Percentiles rank a stretch among this genome's conserved stretches.
Conservation (phyloP, 768 basidiomycete species). For the Russula sp. region DNA sequence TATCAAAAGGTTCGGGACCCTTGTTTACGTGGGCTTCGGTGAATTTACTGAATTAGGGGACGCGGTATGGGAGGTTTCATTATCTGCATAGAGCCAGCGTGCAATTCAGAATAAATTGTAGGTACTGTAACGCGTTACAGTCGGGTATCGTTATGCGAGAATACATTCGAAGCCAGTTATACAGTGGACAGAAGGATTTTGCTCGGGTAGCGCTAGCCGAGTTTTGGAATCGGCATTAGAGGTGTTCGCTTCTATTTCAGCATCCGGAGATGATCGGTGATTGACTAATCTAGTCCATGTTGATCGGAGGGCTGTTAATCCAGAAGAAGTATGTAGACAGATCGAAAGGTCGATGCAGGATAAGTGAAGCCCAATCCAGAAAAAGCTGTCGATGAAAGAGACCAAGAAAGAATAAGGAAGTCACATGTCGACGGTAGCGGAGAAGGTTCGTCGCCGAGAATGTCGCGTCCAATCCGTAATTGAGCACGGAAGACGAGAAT, state of each 20-base stretch:
- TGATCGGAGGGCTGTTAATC: not conserved
- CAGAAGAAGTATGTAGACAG: not conserved
- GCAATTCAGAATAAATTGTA: not conserved
- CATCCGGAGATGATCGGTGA: not conserved
- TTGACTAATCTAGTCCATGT: no score
- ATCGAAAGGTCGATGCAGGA: not conserved
- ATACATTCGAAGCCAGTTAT: not conserved
- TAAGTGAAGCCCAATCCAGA: not conserved
- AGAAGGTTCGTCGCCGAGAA: constrained; percentile 14
- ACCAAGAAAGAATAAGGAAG: not conserved
- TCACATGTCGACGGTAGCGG: constrained; percentile 18
- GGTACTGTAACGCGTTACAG: not conserved
- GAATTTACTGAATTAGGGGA: not conserved
- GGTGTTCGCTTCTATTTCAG: not conserved
- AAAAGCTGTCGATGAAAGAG: no score
- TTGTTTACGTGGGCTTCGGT: no score
- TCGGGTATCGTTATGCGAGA: constrained; percentile 1
- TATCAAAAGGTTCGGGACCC: no score
- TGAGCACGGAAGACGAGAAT: not conserved
- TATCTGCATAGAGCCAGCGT: no score
- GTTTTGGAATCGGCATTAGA: no score
- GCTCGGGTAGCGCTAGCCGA: no score
- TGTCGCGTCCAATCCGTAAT: constrained; percentile 4
- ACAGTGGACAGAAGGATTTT: not conserved
- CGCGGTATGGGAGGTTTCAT: not conserved